Percentiles rank a stretch among this genome's conserved stretches.
phyloP scores from a whole-genome alignment of 2,329 filamentous ascomycete genomes.

The Arthrinium phaeospermum region DNA sequence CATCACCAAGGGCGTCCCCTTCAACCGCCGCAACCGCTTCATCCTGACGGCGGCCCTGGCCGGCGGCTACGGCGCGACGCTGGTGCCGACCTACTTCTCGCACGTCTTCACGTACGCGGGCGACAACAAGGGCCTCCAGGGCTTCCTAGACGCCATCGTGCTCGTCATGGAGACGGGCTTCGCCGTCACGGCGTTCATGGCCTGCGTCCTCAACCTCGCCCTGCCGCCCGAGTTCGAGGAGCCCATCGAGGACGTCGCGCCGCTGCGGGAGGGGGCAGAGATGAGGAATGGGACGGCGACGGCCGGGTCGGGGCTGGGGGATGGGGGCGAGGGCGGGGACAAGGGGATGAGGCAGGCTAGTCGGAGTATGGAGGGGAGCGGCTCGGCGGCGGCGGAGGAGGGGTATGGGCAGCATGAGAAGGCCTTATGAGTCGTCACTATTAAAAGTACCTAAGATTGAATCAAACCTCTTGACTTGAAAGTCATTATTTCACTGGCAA shows the following conservation, averaged over 20 bases:
- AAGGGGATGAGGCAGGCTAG: not conserved
- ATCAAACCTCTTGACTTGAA: not conserved
- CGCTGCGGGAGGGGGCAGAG: not conserved
- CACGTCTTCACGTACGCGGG: conserved; percentile 77
- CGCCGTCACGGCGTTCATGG: conserved; percentile 75
- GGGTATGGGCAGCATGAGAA: not conserved
- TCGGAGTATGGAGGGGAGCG: not conserved
- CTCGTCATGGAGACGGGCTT: conserved; percentile 79
- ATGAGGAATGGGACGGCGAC: not conserved
- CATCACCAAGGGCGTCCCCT: conserved; percentile 70
- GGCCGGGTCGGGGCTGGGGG: not conserved
- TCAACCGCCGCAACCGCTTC: conserved; percentile 82
- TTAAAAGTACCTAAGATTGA: not conserved
- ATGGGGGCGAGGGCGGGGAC: rapidly evolving
- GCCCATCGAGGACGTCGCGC: conserved; percentile 56
- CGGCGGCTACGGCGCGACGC: conserved; percentile 73
- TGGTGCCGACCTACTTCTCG: conserved; percentile 70
- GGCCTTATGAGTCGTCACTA: not conserved
- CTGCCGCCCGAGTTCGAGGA: conserved; percentile 80
- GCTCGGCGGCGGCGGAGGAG: not conserved
- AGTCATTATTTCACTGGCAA: not conserved
- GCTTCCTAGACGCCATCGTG: conserved; percentile 77
- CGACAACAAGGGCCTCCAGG: conserved; percentile 68
- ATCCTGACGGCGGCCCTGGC: conserved; percentile 78
- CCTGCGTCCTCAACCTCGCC: conserved; percentile 74